Base-by-base conservation (phyloP, 139 green algal species). In the Haematococcus sp. region DNA sequence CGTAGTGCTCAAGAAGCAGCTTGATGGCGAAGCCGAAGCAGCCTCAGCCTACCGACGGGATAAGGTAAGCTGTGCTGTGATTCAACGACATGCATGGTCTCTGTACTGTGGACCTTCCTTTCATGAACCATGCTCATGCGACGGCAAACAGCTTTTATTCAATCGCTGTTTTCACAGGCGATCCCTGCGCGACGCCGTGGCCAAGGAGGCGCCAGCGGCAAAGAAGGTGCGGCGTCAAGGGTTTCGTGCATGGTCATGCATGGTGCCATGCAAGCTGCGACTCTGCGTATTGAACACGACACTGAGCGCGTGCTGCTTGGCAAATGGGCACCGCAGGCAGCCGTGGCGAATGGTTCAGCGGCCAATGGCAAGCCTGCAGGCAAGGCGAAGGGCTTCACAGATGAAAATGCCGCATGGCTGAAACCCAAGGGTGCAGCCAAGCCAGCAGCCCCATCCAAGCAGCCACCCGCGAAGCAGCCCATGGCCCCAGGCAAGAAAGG, bases 401-500 rank as follows among this genome's bases (percentile, higher is more conserved):
- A 95, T 46, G 56, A 88, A 19, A 95, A 95, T 54, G 76, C 76
- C 2, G 84, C 76, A n/a, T 95, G 90, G 90, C 81, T 95, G 3
- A 94, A 91, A 77, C 87, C 87, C 49, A 86, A 49, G 40, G 40
- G 7, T 19, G 40, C 80, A 68, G 27, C 13, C n/a, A 69, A 43
- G 60, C 11, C 51, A 20, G 34, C 55, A 30, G 3, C 54, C 3
- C 16, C 69, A 49, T 22, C 70, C 20, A 61, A 63, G 44, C 27
- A 35, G 27, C n/a, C 27, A 4, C 19, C n/a, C 17, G 17, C 19
- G 31, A 19, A 30, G 13, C 19, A 73, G 67, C 4, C 34, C 15
- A 54, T 28, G 56, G 34, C 34, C 28, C 30, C 33, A 54, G 43
- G 27, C 44, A 72, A 73, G 63, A 28, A 64, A 43, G 11, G 17